Conservation (phyloP, 805 yeast species). For the Lipomyces orientalis region DNA sequence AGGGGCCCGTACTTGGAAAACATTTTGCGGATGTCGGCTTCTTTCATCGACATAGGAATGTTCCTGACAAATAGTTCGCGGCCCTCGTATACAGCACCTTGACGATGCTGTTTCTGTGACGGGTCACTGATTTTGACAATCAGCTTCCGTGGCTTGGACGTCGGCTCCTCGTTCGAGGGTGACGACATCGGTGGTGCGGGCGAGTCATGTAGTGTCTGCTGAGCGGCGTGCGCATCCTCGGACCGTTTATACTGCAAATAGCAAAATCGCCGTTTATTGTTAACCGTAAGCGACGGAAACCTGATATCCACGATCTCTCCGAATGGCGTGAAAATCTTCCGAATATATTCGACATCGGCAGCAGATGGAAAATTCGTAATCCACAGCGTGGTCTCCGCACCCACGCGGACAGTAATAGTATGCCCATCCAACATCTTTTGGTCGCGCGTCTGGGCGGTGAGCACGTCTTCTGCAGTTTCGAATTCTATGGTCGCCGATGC, state of each 20-base stretch:
- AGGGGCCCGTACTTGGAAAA: conserved; percentile 61
- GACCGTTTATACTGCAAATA: conserved; percentile 63
- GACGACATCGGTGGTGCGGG: conserved; percentile 21
- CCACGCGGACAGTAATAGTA: conserved; percentile 54
- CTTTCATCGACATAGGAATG: conserved; percentile 55
- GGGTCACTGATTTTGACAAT: conserved; percentile 71
- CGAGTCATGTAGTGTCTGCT: conserved; percentile 50
- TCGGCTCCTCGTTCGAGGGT: neutral
- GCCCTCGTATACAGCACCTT: conserved; percentile 58
- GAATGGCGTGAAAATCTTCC: conserved; percentile 48
- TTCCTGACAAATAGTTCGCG: conserved; percentile 64
- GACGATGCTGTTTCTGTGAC: conserved; percentile 48
- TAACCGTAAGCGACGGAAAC: conserved; percentile 65
- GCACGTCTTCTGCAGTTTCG: conserved; percentile 52
- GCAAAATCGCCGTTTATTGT: conserved; percentile 69
- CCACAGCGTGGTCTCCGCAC: conserved; percentile 64
- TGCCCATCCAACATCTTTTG: conserved; percentile 51
- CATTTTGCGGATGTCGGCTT: conserved; percentile 47
- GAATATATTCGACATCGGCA: conserved; percentile 50
- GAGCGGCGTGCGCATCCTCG: conserved; percentile 55
- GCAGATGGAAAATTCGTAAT: conserved; percentile 74
- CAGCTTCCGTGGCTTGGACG: conserved; percentile 47
- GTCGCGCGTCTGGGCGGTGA: conserved; percentile 66
- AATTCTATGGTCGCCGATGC: conserved; percentile 66
- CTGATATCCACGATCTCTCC: conserved; percentile 59